These are phyloP conservation scores for Oropetium thomaeum DNA, from an alignment of 176 grass and related monocot genomes.

Conservation along the genomic window DNA sequence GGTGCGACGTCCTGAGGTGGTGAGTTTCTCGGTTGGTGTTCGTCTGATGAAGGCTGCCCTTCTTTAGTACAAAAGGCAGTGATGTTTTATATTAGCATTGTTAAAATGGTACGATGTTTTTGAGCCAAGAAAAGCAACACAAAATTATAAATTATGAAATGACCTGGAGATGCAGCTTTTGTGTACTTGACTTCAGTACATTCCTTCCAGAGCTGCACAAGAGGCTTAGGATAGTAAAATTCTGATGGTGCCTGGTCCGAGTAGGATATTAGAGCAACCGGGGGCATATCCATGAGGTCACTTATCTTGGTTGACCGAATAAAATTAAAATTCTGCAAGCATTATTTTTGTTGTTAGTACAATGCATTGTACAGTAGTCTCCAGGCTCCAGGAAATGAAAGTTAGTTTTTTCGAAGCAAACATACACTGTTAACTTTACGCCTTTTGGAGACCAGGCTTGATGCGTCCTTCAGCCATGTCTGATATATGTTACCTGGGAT, in stretches of 20 bases:
- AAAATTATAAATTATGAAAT: constrained; percentile 31
- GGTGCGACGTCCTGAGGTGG: constrained; percentile 32
- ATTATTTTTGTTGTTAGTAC: constrained; percentile 23
- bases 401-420: not conserved
- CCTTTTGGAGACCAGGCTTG: constrained; percentile 62
- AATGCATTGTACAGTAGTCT: not conserved
- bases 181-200: constrained; percentile 31
- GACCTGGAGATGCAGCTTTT: constrained; percentile 54
- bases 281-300: constrained; percentile 66
- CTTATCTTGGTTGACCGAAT: constrained; percentile 41
- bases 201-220: constrained; percentile 69
- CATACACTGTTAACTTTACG: constrained; percentile 62
- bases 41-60: constrained; percentile 35
- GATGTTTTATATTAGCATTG: constrained; percentile 7
- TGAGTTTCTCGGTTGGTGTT: constrained; percentile 36
- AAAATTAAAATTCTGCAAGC: constrained; percentile 47
- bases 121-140: not conserved
- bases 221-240: constrained; percentile 65
- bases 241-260: constrained; percentile 33
- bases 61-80: constrained; percentile 39
- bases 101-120: constrained; percentile 4
- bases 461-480: constrained; percentile 74
- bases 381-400: not conserved
- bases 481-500: constrained; percentile 71
- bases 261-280: constrained; percentile 47